phyloP scores from a whole-genome alignment of 108 stramenopile genomes.

The Pseudonitzschia pungens region DNA sequence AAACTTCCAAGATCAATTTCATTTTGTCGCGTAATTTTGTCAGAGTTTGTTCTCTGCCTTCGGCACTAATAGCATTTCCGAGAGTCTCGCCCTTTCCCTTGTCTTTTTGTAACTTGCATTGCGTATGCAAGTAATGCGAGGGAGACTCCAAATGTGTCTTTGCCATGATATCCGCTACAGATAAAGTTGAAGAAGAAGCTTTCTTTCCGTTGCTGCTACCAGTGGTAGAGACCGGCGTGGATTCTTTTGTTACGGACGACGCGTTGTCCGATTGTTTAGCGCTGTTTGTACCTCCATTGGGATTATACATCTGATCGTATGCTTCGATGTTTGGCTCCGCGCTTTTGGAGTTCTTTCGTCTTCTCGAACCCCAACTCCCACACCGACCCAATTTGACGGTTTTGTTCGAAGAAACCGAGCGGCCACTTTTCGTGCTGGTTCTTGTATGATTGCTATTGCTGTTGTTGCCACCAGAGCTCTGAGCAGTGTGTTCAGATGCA shows the following conservation, averaged over 20 bases:
- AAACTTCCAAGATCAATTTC: constrained; percentile 43
- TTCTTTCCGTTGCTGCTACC: background rate
- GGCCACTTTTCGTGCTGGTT: background rate
- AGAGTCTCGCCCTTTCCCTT: constrained; percentile 51
- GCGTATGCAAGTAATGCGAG: constrained; percentile 35
- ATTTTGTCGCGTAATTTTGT: constrained; percentile 59
- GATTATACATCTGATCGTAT: constrained; percentile 32
- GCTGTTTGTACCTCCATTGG: background rate
- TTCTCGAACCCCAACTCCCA: constrained; percentile 1
- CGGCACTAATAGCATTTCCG: constrained; percentile 38
- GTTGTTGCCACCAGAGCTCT: background rate
- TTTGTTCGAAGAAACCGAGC: background rate
- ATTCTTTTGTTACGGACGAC: background rate
- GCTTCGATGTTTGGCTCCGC: constrained; percentile 23
- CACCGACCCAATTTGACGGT: background rate
- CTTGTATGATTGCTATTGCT: background rate
- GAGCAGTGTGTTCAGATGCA: background rate
- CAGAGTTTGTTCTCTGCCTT: constrained; percentile 36
- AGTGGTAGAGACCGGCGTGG: background rate
- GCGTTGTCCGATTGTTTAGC: background rate
- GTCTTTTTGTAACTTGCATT: constrained; percentile 60
- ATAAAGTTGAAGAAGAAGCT: background rate
- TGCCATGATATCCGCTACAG: background rate
- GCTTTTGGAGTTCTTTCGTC: background rate
- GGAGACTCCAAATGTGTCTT: constrained; percentile 23